Conservation (phyloP, 305 asterid species). For the Plantago coronopus region DNA sequence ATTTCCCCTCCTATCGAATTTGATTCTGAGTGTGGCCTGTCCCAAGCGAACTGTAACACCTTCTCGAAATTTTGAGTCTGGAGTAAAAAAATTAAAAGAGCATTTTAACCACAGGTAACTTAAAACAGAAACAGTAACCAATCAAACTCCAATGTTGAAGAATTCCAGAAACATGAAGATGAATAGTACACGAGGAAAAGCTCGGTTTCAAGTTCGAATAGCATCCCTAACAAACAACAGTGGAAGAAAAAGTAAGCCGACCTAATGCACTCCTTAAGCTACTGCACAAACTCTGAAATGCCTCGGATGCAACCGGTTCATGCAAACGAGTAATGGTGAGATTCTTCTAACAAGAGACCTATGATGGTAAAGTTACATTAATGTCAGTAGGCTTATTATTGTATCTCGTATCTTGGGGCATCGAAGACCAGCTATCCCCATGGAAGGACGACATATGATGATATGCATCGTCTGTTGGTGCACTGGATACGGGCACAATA, state of each 20-base stretch:
- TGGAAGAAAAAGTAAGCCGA: conserved; percentile 1
- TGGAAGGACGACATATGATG: conserved; percentile 42
- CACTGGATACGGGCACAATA: conserved; percentile 36
- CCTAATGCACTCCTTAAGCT: conserved; percentile 14
- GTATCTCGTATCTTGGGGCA: conserved; percentile 41
- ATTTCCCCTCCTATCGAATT: too few relatives aligned
- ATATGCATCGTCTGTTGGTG: conserved; percentile 42
- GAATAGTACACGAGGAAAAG: too few relatives aligned
- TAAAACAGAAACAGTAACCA: too few relatives aligned
- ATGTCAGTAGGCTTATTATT: conserved; percentile 43
- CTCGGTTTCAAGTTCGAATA: background rate
- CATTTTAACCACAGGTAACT: too few relatives aligned
- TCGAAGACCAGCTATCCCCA: conserved; percentile 57
- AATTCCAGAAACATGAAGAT: too few relatives aligned
- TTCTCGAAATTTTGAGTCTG: too few relatives aligned
- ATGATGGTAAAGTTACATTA: conserved; percentile 46
- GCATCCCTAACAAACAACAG: background rate
- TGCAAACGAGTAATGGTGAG: background rate
- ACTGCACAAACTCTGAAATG: conserved; percentile 13
- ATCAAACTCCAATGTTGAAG: too few relatives aligned
- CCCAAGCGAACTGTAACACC: too few relatives aligned
- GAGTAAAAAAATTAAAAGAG: too few relatives aligned
- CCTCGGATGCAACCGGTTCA: background rate
- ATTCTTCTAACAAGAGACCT: conserved; percentile 6
- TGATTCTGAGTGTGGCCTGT: too few relatives aligned